Percentiles rank a stretch among this genome's conserved stretches.
Conservation (phyloP, 2,329 filamentous ascomycete species). For the Niveomyces coronatus region DNA sequence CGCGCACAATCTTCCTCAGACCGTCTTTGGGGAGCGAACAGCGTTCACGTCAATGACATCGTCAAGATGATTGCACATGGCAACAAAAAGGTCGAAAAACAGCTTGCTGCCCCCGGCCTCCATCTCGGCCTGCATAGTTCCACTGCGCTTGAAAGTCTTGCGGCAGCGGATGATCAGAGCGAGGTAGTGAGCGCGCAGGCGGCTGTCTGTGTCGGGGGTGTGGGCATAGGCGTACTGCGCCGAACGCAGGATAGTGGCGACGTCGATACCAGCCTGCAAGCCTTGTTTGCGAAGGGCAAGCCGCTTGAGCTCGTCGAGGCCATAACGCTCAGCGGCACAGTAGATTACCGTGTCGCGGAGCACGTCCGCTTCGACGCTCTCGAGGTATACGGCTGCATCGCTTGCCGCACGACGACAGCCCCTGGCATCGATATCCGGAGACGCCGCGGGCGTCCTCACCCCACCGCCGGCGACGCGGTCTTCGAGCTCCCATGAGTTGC, state of each 20-base stretch:
- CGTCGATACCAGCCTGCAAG: conserved; percentile 83
- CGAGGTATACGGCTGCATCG: conserved; percentile 55
- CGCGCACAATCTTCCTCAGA: conserved; percentile 28
- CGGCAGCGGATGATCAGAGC: conserved; percentile 95
- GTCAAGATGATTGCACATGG: conserved; percentile 97
- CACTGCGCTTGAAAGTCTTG: conserved; percentile 95
- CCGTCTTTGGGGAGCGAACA: conserved; percentile 47
- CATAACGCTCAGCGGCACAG: conserved; percentile 84
- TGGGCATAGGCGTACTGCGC: conserved; percentile 93
- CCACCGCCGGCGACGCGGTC: conserved; percentile 35
- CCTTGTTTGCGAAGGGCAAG: conserved; percentile 91
- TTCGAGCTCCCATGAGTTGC: conserved; percentile 84
- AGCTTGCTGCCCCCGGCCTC: conserved; percentile 80
- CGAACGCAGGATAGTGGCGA: conserved; percentile 81
- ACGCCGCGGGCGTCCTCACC: conserved; percentile 33
- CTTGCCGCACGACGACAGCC: conserved; percentile 35
- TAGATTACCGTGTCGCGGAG: conserved; percentile 91
- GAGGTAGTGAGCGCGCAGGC: conserved; percentile 92
- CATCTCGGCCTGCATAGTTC: conserved; percentile 99
- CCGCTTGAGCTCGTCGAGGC: conserved; percentile 83
- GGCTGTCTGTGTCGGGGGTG: conserved; percentile 86
- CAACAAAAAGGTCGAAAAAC: conserved; percentile 97
- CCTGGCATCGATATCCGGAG: conserved; percentile 41
- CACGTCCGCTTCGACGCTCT: conserved; percentile 63
- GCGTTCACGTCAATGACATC: conserved; percentile 83